phyloP scores from a whole-genome alignment of 2,329 filamentous ascomycete genomes.

The Fusarium verrucosum region DNA sequence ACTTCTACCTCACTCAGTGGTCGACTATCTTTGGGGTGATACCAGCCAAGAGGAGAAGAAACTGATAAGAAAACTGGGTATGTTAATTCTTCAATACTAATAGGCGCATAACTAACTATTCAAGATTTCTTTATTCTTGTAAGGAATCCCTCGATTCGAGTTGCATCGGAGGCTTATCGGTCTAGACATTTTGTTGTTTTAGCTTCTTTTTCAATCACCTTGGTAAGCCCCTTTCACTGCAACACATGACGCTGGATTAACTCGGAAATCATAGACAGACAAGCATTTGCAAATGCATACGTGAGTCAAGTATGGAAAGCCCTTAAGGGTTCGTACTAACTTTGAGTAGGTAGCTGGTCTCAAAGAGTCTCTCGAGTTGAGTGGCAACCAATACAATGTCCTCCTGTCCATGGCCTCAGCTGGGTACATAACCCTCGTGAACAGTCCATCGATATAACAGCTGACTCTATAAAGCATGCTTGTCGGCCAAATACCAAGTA shows the following conservation, averaged over 20 bases:
- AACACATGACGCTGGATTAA: background rate
- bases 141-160: rapidly evolving
- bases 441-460: rapidly evolving
- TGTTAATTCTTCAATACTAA: background rate
- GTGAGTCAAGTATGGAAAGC: rapidly evolving
- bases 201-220: constrained; percentile 37
- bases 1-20: constrained; percentile 1
- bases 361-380: constrained; percentile 55
- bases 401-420: constrained; percentile 43
- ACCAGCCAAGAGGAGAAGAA: constrained; percentile 31
- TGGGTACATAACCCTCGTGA: constrained; percentile 43
- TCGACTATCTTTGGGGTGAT: constrained; percentile 28
- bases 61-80: constrained; percentile 30
- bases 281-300: constrained; percentile 34
- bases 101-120: background rate
- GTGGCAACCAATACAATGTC: constrained; percentile 52
- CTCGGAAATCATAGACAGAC: background rate
- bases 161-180: rapidly evolving
- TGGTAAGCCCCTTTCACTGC: background rate
- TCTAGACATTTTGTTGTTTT: constrained; percentile 24
- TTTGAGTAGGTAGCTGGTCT: constrained; percentile 51
- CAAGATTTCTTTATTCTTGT: constrained; percentile 49
- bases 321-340: rapidly evolving
- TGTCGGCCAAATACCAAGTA: constrained; percentile 66
- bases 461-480: constrained; percentile 41